A percentile compares a stretch with the other conserved stretches of the same genome.
phyloP scores from a whole-genome alignment of 163 green algal genomes.

The Scenedesmus sp. region DNA sequence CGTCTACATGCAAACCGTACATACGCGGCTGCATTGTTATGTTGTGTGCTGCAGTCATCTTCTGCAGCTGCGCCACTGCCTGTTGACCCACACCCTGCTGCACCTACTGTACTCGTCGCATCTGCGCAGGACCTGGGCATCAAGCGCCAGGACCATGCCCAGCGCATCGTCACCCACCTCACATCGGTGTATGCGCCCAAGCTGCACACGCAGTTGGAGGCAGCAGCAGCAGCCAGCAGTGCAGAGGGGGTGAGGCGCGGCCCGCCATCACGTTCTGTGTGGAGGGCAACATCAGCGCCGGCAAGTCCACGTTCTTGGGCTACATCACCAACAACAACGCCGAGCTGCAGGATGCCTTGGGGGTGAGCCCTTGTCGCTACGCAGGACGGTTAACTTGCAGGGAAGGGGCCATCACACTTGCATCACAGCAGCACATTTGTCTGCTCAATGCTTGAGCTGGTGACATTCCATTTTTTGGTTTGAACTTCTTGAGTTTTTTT shows the following conservation, averaged over 20 bases:
- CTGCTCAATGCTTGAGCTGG: too few species aligned
- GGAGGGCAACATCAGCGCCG: slow-evolving; percentile 98
- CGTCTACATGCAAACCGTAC: too few species aligned
- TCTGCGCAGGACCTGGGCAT: slow-evolving; percentile 72
- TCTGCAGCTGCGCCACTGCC: too few species aligned
- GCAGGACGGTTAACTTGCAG: not conserved
- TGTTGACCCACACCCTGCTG: not conserved
- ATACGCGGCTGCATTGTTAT: too few species aligned
- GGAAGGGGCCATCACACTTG: not conserved
- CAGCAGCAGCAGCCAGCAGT: slow-evolving; percentile 16
- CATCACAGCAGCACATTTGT: too few species aligned
- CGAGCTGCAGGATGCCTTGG: slow-evolving; percentile 68
- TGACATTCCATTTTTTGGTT: too few species aligned
- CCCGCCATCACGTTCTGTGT: slow-evolving; percentile 90
- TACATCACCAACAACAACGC: slow-evolving; percentile 54
- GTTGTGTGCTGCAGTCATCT: too few species aligned
- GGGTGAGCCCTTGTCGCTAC: slow-evolving; percentile 69
- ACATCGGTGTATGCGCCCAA: slow-evolving; percentile 20
- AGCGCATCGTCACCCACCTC: slow-evolving; percentile 65
- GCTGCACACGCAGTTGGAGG: slow-evolving; percentile 5
- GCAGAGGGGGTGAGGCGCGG: not conserved
- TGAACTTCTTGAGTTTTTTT: too few species aligned
- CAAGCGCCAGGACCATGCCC: slow-evolving; percentile 61
- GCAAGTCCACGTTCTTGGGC: slow-evolving; percentile 96
- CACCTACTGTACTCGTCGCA: not conserved